Base-by-base conservation (phyloP, 768 basidiomycete species). In the Collybia nuda region DNA sequence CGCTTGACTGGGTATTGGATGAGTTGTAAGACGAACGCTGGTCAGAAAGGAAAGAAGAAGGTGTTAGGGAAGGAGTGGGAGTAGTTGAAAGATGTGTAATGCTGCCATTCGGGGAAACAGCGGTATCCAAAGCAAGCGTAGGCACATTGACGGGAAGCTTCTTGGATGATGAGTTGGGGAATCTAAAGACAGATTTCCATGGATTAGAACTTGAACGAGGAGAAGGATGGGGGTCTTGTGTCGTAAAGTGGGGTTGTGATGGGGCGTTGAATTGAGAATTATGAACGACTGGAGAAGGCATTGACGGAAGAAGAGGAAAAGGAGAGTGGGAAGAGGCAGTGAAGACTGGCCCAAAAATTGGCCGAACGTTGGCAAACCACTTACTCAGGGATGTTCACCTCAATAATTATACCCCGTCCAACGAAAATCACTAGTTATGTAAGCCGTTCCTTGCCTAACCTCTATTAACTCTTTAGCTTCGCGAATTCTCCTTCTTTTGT, bases 181-280 rank as follows among this genome's bases (percentile, higher is more conserved):
- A 72, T 54, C 87, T 82, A 71, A 91, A 84, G 54, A 90, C 77
- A 18, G 86, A 82, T 68, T 84, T 90, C 89, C 89, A 91, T 45
- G 74, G 62, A 41, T 65, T 62, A 54, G 72, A 58, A 38, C 15
- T 38, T 24, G 67, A 67, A 44, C 69, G 72, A 9, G 62, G 51
- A 36, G 53, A 56, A 22, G 47, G 48, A 45, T 52, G 55, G 17
- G 57, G 48, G n/a, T 26, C 23, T 26, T 55, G 49, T 42, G 53
- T 32, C 18, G 51, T 54, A 28, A 56, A 54, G 44, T 38, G 57
- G n/a, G 55, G 59, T 9, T 56, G 60, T 39, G 50, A 6, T 44
- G 53, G 18, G n/a, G 53, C 46, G 32, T 58, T 56, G 38, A 54
- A 38, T 12, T 57, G 59, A 17, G 36, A 4, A 21, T 48, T 43